Evolutionary conservation across 768 basidiomycete genomes (phyloP).

Genomic region (Coprinellus micaceus): DNA sequence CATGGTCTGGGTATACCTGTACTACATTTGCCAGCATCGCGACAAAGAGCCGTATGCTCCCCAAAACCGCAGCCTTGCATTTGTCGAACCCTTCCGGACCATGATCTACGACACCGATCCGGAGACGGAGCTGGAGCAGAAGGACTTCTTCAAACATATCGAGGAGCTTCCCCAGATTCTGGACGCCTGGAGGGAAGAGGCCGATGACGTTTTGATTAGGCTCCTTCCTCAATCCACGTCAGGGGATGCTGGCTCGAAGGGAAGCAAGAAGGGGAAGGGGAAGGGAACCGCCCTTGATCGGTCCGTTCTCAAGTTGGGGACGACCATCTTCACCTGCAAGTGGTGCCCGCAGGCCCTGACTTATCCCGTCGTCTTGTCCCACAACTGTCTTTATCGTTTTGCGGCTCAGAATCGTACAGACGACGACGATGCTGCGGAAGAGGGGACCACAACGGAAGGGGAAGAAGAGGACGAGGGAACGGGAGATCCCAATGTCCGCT

Average conservation of each 20-base stretch:
- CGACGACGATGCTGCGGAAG: neutral
- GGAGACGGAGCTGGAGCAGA: too few relatives aligned
- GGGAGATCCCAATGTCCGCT: neutral
- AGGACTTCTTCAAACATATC: neutral
- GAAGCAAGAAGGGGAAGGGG: neutral
- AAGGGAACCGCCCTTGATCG: neutral
- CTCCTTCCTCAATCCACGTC: neutral
- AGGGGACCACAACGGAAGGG: neutral
- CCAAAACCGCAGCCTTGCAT: neutral
- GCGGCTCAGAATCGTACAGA: neutral
- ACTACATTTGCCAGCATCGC: neutral
- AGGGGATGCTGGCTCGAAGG: neutral
- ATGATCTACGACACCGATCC: conserved; percentile 1
- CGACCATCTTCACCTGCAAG: conserved; percentile 1
- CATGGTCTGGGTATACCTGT: neutral
- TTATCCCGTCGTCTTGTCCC: conserved; percentile 1
- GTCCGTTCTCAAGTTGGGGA: neutral
- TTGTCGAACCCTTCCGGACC: conserved; percentile 3
- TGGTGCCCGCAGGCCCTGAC: neutral
- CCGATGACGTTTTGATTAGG: neutral
- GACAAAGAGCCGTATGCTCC: neutral
- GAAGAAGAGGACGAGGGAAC: neutral
- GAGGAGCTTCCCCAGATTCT: neutral
- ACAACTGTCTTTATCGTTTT: neutral
- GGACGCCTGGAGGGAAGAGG: neutral